Base-by-base conservation (phyloP, 2,329 filamentous ascomycete species). In the Amauroascus verrucosus region DNA sequence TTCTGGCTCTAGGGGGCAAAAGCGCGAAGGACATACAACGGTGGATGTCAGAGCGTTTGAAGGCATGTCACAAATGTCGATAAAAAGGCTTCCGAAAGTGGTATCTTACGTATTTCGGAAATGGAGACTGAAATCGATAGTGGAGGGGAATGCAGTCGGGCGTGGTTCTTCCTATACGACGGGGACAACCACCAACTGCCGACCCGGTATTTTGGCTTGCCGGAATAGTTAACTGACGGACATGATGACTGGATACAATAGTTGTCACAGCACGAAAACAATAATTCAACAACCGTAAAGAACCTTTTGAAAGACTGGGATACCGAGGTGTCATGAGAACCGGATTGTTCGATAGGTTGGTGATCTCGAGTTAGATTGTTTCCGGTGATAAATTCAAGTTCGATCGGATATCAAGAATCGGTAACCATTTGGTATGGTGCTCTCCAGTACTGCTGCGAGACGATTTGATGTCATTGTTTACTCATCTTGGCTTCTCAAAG, bases 401-500 rank as follows among this genome's bases (percentile, higher is more conserved):
- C 32, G 32, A n/a, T 18, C 35, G 14, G 46, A 16, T 13, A 46
- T 32, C 11, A 14, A 26, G 30, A 14, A 40, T 49, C 6, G 16
- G 26, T 40, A 28, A 16, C 32, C 7, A n/a, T n/a, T n/a, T n/a
- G 14, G 11, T n/a, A 38, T 14, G 22, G 13, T 28, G 32, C 32
- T 49, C 16, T 24, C 35, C 35, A 22, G 16, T 24, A 24, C 28
- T 32, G 35, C 22, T n/a, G n/a, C n/a, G n/a, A n/a, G 20, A 13
- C 35, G 24, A n/a, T 22, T 33, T 28, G 24, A 16, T 46, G 43
- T 32, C 24, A 32, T 20, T 48, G 46, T 40, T 26, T 11, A 50
- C 48, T 50, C 48, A 30, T 7, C 24, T 50, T 50, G 37, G 48
- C 37, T 50, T 50, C 48, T 50, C 48, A 26, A 48, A 50, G 48